Evolutionary conservation across 2,329 filamentous ascomycete genomes (phyloP), one percentile per base, ranked within the genome.

Genomic region (Mariannaea elegans): DNA sequence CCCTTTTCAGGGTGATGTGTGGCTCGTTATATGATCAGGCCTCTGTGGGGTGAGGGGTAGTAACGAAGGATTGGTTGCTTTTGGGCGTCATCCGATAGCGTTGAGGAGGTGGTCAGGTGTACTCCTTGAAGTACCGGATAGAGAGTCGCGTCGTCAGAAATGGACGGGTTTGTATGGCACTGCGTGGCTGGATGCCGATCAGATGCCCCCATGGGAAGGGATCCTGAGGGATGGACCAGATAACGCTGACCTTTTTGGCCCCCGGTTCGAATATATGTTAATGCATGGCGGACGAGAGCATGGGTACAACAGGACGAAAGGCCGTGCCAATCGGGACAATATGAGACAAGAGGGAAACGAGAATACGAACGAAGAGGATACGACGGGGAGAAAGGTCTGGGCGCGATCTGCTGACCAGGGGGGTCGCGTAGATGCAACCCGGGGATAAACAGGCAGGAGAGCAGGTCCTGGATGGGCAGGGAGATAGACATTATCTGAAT

Each of bases 71-170:
- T 39, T 67, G 53, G 32, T 61, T 47, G 48, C 29, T 36, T 51
- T 61, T 27, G 50, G 64, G 62, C 54, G 62, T 65, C 48, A 60
- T 62, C 52, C 42, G 51, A 54, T 63, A 50, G 34, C 55, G 46
- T 54, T 32, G 45, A 59, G 46, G 53, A 21, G 48, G 57, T 44
- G 36, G 45, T 32, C 24, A 27, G 9, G 52, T 48, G 24, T 48
- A 29, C 45, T 57, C 38, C 24, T 62, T 55, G 50, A 65, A 47
- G 44, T 47, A 31, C 29, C 18, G 51, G 55, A 34, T 44, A 38
- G 32, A 32, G 24, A 21, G 32, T 56, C 45, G 59, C 34, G 54
- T 38, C 16, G 44, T 60, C 32, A 51, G 19, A 54, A 44, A 46
- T 34, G 44, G 53, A 48, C 24, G 58, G 42, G 34, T 42, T 24